These are phyloP conservation scores for Nyctanthes arbortristis DNA, from an alignment of 257 asterid genomes.

Conservation along the genomic window DNA sequence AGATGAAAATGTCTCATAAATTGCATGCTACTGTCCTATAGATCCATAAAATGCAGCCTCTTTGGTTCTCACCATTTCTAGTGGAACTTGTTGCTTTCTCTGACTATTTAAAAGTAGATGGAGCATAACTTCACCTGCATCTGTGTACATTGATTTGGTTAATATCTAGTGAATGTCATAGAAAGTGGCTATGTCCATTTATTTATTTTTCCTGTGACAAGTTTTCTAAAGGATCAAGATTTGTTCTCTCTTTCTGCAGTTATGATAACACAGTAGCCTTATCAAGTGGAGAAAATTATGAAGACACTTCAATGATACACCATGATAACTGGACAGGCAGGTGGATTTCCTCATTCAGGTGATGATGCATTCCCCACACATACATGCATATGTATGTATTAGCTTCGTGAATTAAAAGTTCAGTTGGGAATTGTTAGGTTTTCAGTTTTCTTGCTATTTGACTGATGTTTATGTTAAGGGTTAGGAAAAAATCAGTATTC, in stretches of 20 bases:
- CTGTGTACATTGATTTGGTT: background rate
- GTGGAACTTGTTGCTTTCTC: constrained; percentile 1
- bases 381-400: background rate
- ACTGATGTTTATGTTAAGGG: background rate
- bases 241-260: constrained; percentile 57
- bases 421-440: background rate
- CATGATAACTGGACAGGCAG: constrained; percentile 73
- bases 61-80: background rate
- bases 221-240: constrained; percentile 13
- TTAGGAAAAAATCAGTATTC: background rate
- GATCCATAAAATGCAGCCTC: background rate
- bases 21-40: background rate
- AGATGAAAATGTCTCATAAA: background rate
- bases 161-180: background rate
- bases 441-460: background rate
- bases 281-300: constrained; percentile 67
- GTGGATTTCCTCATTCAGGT: constrained; percentile 85
- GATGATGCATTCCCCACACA: constrained; percentile 7
- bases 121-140: background rate
- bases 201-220: background rate
- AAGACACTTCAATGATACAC: constrained; percentile 52
- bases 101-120: background rate
- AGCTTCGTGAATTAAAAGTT: background rate
- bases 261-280: constrained; percentile 66
- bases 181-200: constrained; percentile 8